Base-by-base conservation (phyloP, 768 basidiomycete species). In the Psilocybe cyanescens region DNA sequence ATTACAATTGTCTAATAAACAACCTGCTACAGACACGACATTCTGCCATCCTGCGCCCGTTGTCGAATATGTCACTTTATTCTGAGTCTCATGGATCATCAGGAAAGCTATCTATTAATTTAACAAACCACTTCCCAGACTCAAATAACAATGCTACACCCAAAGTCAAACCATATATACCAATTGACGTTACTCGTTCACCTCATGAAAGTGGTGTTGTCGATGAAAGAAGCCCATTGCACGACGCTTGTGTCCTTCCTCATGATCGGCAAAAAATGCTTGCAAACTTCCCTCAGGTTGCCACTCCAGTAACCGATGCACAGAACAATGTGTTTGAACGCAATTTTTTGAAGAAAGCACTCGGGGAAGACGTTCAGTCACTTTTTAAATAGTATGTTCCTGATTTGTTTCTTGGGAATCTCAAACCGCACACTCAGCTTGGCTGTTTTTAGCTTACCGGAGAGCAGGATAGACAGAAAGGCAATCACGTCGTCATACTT, bases 341-440 rank as follows among this genome's bases (percentile, higher is more conserved):
- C n/a, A 68, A 69, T 4, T 73, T 78, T 37, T 68, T 84, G 35
- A 75, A 72, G 30, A 57, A 64, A 11, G 70, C 71, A 6, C 67
- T 85, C 3, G 81, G 81, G 19, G 79, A 80, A 11, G 71, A 67
- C 48, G 67, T 70, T 29, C 79, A 81, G 54, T 67, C 77, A 8
- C 66, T 81, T 4, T 68, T 79, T 19, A 75, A 76, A 16, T 72
- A 71, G 81, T 81, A 67, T 37, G 69, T 61, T 49, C 48, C 30
- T 46, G 3, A 7, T 8, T 29, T 35, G 11, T 35, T 61, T 49
- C 48, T 19, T 46, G 3, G 24, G 24, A 24, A 6, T 8, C 17
- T 55, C 37, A 12, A 8, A 9, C 51, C 29, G 29, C 11, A 24
- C 17, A 44, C 8, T 46, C 16, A 46, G 37, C 35, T 28, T 29